Conservation (phyloP, 2,329 filamentous ascomycete genomes). For the Aureobasidium musti region DNA sequence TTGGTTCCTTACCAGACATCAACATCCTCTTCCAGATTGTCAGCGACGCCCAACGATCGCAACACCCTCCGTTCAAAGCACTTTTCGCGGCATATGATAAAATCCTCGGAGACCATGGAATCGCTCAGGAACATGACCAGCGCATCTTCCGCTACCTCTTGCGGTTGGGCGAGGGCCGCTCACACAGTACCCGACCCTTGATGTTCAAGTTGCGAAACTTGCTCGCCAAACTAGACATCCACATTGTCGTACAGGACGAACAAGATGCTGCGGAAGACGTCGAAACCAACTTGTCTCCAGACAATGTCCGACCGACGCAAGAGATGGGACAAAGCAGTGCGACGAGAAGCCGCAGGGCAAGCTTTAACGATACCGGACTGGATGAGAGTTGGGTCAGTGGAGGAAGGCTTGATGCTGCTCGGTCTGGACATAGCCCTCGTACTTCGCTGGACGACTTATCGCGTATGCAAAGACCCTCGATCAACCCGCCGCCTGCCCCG, state of each 20-base stretch:
- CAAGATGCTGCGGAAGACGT: conserved; percentile 21
- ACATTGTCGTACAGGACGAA: conserved; percentile 59
- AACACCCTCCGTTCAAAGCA: conserved; percentile 69
- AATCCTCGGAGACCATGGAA: conserved; percentile 68
- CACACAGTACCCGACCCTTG: conserved; percentile 55
- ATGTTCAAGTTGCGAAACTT: conserved; percentile 70
- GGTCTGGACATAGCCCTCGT: background rate
- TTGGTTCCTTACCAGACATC: conserved; percentile 63
- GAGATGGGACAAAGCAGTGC: conserved; percentile 14
- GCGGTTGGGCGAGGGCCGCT: conserved; percentile 60
- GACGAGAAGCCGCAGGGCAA: conserved; percentile 36
- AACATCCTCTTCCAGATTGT: conserved; percentile 76
- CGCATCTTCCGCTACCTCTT: conserved; percentile 78
- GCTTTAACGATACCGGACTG: conserved; percentile 58
- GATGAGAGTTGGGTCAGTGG: conserved; percentile 53
- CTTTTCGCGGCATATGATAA: conserved; percentile 80
- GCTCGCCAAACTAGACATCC: conserved; percentile 69
- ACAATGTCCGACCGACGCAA: background rate
- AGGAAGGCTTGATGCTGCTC: conserved; percentile 32
- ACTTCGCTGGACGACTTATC: conserved; percentile 15
- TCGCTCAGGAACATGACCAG: conserved; percentile 72
- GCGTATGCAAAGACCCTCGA: conserved; percentile 8
- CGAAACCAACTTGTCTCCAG: background rate
- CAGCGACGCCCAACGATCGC: conserved; percentile 66
- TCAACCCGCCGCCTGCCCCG: background rate